Percentiles rank a stretch among this genome's conserved stretches.
These are phyloP conservation scores for Skeletonema grethae DNA, from an alignment of 108 stramenopile species.

Conservation along the genomic window DNA sequence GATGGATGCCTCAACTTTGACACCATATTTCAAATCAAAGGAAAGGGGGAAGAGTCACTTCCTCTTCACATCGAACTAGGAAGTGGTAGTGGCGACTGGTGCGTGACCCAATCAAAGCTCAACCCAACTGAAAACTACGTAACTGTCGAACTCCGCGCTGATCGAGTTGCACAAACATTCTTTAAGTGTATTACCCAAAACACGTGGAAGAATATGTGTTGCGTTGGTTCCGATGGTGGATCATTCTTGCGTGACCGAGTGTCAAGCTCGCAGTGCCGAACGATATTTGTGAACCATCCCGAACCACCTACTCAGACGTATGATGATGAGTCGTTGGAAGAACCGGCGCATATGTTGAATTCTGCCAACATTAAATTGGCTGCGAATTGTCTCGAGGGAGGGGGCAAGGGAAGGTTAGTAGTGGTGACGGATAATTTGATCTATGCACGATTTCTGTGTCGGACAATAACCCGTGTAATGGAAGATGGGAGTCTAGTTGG, in stretches of 20 bases:
- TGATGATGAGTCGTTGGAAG: constrained; percentile 43
- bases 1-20: constrained; percentile 56
- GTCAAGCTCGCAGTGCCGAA: constrained; percentile 43
- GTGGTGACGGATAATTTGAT: constrained; percentile 85
- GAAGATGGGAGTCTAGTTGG: constrained; percentile 27
- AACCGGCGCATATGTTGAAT: constrained; percentile 85
- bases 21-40: constrained; percentile 18
- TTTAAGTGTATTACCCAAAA: constrained; percentile 45
- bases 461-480: constrained; percentile 55
- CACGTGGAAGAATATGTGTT: constrained; percentile 65
- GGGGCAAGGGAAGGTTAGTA: constrained; percentile 47
- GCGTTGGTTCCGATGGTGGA: constrained; percentile 77
- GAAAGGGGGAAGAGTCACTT: constrained; percentile 17
- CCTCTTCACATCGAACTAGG: constrained; percentile 80
- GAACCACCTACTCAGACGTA: constrained; percentile 89
- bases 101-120: constrained; percentile 60
- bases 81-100: constrained; percentile 85
- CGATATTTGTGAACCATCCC: constrained; percentile 84
- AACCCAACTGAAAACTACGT: constrained; percentile 68
- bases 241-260: constrained; percentile 63
- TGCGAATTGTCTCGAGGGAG: constrained; percentile 50
- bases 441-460: constrained; percentile 72
- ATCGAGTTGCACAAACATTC: constrained; percentile 79
- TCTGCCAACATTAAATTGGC: constrained; percentile 54
- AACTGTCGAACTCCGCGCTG: constrained; percentile 80